phyloP scores from a whole-genome alignment of 345 rosid species.

The Leavenworthia alabamica region DNA sequence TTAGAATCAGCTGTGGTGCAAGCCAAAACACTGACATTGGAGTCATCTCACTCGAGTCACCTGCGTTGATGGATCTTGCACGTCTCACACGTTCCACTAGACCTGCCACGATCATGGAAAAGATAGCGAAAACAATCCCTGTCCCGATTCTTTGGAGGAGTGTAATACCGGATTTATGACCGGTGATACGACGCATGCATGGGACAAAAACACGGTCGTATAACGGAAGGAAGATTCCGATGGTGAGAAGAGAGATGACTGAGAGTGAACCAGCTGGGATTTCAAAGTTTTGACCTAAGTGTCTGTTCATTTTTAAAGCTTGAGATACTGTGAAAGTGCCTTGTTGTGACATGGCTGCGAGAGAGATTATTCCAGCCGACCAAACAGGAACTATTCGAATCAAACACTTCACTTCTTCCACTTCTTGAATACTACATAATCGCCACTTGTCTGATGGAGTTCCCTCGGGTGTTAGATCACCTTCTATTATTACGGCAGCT shows the following conservation, averaged over 20 bases:
- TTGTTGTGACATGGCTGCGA: slow-evolving; percentile 67
- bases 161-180: slow-evolving; percentile 69
- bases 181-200: slow-evolving; percentile 46
- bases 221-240: slow-evolving; percentile 36
- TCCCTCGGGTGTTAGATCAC: slow-evolving; percentile 50
- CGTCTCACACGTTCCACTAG: slow-evolving; percentile 50
- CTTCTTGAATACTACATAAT: slow-evolving; percentile 55
- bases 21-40: slow-evolving; percentile 83
- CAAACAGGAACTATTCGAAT: slow-evolving; percentile 47
- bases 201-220: slow-evolving; percentile 69
- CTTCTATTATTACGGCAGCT: slow-evolving; percentile 46
- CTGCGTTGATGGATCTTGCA: slow-evolving; percentile 35
- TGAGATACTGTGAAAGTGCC: slow-evolving; percentile 75
- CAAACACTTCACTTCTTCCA: slow-evolving; percentile 66
- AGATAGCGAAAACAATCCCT: slow-evolving; percentile 54
- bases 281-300: slow-evolving; percentile 48
- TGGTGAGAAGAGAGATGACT: slow-evolving; percentile 70
- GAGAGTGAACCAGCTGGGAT: slow-evolving; percentile 80
- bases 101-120: slow-evolving; percentile 76
- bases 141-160: slow-evolving; percentile 80
- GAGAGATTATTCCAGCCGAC: slow-evolving; percentile 55
- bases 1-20: slow-evolving; percentile 61
- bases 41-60: slow-evolving; percentile 37
- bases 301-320: slow-evolving; percentile 72
- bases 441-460: slow-evolving; percentile 38